phyloP scores from a whole-genome alignment of 1,284 basidiomycete genomes.

The Cutaneotrichosporon cutaneum region DNA sequence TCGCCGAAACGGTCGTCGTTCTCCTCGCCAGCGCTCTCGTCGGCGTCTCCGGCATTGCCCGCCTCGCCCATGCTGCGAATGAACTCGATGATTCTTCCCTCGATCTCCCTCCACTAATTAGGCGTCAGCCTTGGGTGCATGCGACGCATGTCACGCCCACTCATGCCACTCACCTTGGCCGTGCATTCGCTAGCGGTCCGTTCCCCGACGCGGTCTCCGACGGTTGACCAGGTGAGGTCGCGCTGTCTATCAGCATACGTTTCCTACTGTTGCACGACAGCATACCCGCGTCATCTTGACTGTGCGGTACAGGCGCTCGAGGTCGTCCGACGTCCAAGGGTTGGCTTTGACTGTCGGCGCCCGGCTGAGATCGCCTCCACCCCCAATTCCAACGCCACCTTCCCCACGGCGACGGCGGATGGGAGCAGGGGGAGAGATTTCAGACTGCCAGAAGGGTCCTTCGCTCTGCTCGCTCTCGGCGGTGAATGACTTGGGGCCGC shows the following conservation, averaged over 20 bases:
- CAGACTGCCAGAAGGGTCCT: not conserved
- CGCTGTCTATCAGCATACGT: not conserved
- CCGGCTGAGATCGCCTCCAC: not conserved
- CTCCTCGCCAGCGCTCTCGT: constrained; percentile 1
- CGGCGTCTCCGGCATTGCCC: not conserved
- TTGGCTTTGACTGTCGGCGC: not conserved
- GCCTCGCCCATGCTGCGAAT: constrained; percentile 11
- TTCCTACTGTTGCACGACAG: not conserved
- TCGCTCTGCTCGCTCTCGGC: constrained; percentile 8
- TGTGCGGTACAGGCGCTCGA: constrained; percentile 12
- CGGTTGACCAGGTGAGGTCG: constrained; percentile 5
- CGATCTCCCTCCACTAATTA: constrained; percentile 7
- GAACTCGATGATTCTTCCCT: constrained; percentile 7
- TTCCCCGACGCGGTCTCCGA: constrained; percentile 8
- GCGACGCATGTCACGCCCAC: not conserved
- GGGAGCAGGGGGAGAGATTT: not conserved
- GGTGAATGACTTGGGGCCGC: not conserved
- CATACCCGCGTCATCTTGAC: constrained; percentile 11
- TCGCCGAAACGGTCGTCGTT: constrained; percentile 10
- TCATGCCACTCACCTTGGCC: constrained; percentile 1
- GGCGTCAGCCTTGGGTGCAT: not conserved
- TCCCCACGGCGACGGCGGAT: not conserved
- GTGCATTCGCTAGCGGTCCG: constrained; percentile 5
- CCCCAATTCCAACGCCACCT: not conserved
- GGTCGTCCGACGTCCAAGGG: constrained; percentile 9